A percentile compares a stretch with the other conserved stretches of the same genome.
Conservation (phyloP, 805 yeast species). For the Yarrowia hollandica region DNA sequence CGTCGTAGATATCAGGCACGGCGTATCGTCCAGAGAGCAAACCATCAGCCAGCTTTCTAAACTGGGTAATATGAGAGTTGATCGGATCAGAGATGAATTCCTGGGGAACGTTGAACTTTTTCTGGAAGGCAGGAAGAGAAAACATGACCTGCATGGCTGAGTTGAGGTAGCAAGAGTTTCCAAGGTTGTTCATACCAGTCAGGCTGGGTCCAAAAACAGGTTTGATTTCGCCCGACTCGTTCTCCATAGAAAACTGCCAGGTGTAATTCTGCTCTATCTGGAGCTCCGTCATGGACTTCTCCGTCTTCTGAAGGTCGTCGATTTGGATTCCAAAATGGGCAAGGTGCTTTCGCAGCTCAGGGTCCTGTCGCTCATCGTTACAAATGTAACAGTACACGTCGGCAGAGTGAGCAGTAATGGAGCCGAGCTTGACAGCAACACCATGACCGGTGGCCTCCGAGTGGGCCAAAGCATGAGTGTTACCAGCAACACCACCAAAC, state of each 20-base stretch:
- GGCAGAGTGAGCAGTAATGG: slow-evolving; percentile 68
- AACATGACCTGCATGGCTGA: slow-evolving; percentile 76
- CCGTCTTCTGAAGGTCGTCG: slow-evolving; percentile 62
- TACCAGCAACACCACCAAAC: slow-evolving; percentile 91
- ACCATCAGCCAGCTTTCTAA: slow-evolving; percentile 79
- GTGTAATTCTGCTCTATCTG: slow-evolving; percentile 90
- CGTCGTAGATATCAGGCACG: slow-evolving; percentile 45
- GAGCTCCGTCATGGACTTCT: slow-evolving; percentile 81
- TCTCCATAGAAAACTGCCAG: slow-evolving; percentile 87
- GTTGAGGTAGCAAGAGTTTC: slow-evolving; percentile 89
- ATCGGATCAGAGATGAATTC: slow-evolving; percentile 52
- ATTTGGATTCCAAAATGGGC: slow-evolving; percentile 67
- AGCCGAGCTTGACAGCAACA: slow-evolving; percentile 87
- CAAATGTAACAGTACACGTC: slow-evolving; percentile 89
- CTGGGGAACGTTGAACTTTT: slow-evolving; percentile 35
- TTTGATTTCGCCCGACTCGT: slow-evolving; percentile 62
- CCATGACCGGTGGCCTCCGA: slow-evolving; percentile 62
- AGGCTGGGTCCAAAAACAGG: slow-evolving; percentile 74
- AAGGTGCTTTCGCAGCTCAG: slow-evolving; percentile 52
- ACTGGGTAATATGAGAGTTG: slow-evolving; percentile 67
- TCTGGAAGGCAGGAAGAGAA: slow-evolving; percentile 42
- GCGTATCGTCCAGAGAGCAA: slow-evolving; percentile 72
- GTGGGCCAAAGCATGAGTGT: slow-evolving; percentile 85
- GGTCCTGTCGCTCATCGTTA: slow-evolving; percentile 84
- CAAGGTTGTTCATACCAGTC: slow-evolving; percentile 86